A percentile compares a stretch with the other conserved stretches of the same genome.
Conservation (phyloP, 2,329 filamentous ascomycete genomes). For the Tricladium varicosporioides region DNA sequence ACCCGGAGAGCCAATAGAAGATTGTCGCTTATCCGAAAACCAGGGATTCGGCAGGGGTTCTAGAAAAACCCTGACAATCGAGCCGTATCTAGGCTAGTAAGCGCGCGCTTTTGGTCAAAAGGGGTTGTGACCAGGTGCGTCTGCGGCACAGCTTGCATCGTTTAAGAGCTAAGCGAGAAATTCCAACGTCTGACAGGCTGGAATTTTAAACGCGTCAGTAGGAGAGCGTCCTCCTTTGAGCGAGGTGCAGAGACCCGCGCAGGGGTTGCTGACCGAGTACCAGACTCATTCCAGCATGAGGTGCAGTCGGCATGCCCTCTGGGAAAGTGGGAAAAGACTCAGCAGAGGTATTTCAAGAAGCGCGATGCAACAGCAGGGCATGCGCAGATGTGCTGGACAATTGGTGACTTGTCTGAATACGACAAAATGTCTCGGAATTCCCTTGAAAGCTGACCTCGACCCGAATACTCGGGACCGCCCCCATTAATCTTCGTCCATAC, state of each 20-base stretch:
- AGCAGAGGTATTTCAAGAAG: background rate
- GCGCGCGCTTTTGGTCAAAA: conserved; percentile 14
- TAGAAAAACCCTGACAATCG: background rate
- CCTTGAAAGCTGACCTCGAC: background rate
- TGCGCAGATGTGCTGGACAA: background rate
- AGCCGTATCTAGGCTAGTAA: conserved; percentile 2
- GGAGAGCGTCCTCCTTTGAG: background rate
- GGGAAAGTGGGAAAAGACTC: background rate
- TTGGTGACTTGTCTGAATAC: background rate
- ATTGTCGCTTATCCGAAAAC: background rate
- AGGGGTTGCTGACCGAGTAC: background rate
- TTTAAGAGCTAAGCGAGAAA: background rate
- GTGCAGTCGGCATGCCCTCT: background rate
- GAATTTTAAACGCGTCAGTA: background rate
- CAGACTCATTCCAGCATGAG: background rate
- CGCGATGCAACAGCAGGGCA: background rate
- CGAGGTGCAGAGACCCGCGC: background rate
- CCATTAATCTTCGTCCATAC: background rate
- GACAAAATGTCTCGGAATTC: background rate
- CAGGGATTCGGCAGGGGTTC: background rate
- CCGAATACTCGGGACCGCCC: background rate
- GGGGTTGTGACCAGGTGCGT: conserved; percentile 6
- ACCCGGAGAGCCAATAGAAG: background rate
- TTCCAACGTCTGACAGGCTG: conserved; percentile 2
- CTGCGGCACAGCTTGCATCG: conserved; percentile 16